A percentile compares a stretch with the other conserved stretches of the same genome.
Conservation (phyloP, 1,139 yeast genomes). For the Protomyces gravidus region DNA sequence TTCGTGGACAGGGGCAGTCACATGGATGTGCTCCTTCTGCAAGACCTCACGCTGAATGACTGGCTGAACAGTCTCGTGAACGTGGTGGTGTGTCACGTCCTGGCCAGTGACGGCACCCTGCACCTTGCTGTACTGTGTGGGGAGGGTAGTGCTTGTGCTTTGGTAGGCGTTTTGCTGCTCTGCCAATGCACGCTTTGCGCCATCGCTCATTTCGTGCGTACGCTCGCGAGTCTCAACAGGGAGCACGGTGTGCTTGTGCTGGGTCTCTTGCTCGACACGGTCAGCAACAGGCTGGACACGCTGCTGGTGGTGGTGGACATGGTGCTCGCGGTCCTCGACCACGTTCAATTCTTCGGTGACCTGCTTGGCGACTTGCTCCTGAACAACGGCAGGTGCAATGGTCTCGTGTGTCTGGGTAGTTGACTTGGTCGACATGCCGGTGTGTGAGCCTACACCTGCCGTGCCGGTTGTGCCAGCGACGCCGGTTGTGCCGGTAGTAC, state of each 20-base stretch:
- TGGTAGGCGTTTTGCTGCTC: slow-evolving; percentile 28
- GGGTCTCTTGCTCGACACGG: slow-evolving; percentile 13
- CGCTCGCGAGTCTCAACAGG: slow-evolving; percentile 20
- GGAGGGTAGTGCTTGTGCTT: slow-evolving; percentile 23
- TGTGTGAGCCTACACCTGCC: neutral
- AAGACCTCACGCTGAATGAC: slow-evolving; percentile 27
- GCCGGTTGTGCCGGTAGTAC: neutral
- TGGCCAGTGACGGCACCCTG: slow-evolving; percentile 23
- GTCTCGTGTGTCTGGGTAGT: slow-evolving; percentile 29
- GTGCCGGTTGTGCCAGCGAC: neutral
- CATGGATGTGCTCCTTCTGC: slow-evolving; percentile 28
- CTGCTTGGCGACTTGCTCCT: slow-evolving; percentile 18
- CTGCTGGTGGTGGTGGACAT: slow-evolving; percentile 30
- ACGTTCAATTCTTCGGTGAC: slow-evolving; percentile 20
- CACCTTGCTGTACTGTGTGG: slow-evolving; percentile 18
- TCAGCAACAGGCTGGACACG: slow-evolving; percentile 29
- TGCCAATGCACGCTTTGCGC: slow-evolving; percentile 27
- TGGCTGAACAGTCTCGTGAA: slow-evolving; percentile 29
- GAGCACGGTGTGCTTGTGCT: slow-evolving; percentile 19
- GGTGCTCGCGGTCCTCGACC: slow-evolving; percentile 28
- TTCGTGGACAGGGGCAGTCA: slow-evolving; percentile 28
- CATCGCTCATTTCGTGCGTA: slow-evolving; percentile 25
- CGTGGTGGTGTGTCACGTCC: slow-evolving; percentile 29
- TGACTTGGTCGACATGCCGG: neutral
- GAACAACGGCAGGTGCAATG: slow-evolving; percentile 26